Conservation (phyloP, 139 green algal genomes). For the Pleodorina starrii region DNA sequence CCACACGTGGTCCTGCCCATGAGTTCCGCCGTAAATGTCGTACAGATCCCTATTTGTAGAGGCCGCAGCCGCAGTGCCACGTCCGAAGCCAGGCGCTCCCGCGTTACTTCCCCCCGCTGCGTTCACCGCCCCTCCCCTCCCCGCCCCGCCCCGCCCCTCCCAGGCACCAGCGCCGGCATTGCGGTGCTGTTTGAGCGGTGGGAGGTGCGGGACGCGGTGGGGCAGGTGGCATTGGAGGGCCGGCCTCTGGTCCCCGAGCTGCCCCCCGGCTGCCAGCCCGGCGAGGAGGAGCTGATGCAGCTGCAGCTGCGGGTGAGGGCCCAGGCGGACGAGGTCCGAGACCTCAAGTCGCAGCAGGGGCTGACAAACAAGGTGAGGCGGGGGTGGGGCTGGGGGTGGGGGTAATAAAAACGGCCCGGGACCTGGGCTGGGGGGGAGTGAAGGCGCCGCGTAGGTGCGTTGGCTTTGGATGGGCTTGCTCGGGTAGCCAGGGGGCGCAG, state of each 20-base stretch:
- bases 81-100: too few relatives aligned
- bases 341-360: slow-evolving; percentile 31
- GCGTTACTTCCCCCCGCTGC: too few relatives aligned
- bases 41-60: too few relatives aligned
- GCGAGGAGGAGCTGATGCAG: background rate
- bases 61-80: too few relatives aligned
- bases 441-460: background rate
- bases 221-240: background rate
- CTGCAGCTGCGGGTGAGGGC: slow-evolving; percentile 8
- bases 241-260: slow-evolving; percentile 41
- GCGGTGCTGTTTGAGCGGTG: slow-evolving; percentile 41
- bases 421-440: background rate
- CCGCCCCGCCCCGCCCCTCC: background rate
- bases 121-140: too few relatives aligned
- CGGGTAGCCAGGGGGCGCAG: too few relatives aligned
- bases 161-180: slow-evolving; percentile 7
- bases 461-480: background rate
- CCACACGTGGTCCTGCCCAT: too few relatives aligned
- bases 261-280: background rate
- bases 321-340: slow-evolving; percentile 35
- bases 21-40: too few relatives aligned
- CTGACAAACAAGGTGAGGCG: slow-evolving; percentile 17
- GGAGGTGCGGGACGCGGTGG: background rate
- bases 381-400: too few relatives aligned
- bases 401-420: too few relatives aligned